Evolutionary conservation across 345 rosid genomes (phyloP), one percentile per base, ranked within the genome.

Genomic region (Arabidopsis thaliana): DNA sequence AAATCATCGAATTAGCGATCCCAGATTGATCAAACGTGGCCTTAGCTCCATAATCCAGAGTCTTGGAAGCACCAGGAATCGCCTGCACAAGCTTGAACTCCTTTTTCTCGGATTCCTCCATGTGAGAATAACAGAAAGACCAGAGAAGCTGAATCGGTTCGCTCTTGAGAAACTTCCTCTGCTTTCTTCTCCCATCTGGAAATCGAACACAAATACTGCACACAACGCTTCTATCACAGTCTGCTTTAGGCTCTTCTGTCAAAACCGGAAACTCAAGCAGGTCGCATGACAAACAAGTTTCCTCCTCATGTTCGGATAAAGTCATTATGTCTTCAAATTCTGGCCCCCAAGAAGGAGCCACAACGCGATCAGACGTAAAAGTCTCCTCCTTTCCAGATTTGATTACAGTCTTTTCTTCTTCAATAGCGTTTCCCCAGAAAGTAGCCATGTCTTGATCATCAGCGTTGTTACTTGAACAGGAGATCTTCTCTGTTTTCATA

Each of bases 191-290:
- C 46, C 98, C 97, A 70, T 87, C 88, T 28, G 97, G 98, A 57
- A 91, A 87, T 59, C 96, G 88, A 56, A 93, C 73, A 69, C 96
- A 90, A 25, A 93, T 85, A 83, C 85, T 82, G 65, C 98, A 93
- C 40, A 87, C 68, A 22, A 85, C 78, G 73, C 80, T 87, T 73
- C 79, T 81, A 69, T 69, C 73, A 0, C 55, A 42, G 41, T 88
- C 92, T 45, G 78, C 87, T 9, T 82, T 86, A 11, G 97, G 91
- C 74, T 93, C 93, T 69, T 87, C 90, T 59, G 89, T 90, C 48
- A 93, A 82, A 46, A 81, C 78, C 8, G 88, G 96, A 61, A 84
- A 93, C 28, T 77, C 65, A 7, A 79, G 28, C 34, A 53, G 16
- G 59, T 25, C 36, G 8, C 36, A 28, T 61, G 16, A 32, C 14